Evolutionary conservation across 129 eudicot species (phyloP).

Genomic region (Flaveria linearis): DNA sequence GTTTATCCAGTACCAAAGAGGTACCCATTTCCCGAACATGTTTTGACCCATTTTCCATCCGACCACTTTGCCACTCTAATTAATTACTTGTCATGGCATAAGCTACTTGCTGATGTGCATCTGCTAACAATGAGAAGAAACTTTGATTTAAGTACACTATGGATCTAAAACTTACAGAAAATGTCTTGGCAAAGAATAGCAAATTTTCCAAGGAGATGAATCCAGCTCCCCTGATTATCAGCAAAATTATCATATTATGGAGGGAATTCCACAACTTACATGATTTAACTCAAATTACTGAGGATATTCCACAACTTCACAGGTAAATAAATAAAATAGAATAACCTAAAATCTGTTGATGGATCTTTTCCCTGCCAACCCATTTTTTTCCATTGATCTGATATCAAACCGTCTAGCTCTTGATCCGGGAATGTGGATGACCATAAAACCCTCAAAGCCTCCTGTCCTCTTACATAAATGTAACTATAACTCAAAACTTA

Average conservation of each 20-base stretch:
- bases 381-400: slow-evolving; percentile 96
- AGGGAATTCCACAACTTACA: not conserved
- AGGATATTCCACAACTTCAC: not conserved
- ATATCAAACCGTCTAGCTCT: slow-evolving; percentile 62
- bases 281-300: not conserved
- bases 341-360: slow-evolving; percentile 91
- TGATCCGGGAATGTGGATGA: slow-evolving; percentile 72
- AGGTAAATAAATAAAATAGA: slow-evolving; percentile 50
- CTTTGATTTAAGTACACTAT: slow-evolving; percentile 22
- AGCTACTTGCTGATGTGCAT: not conserved
- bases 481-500: slow-evolving; percentile 21
- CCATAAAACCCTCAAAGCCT: slow-evolving; percentile 94
- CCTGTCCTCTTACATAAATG: slow-evolving; percentile 47
- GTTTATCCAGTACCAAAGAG: not conserved
- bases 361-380: slow-evolving; percentile 99
- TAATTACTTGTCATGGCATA: not conserved
- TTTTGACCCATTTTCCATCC: not conserved
- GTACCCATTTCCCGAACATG: not conserved
- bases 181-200: slow-evolving; percentile 81
- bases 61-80: not conserved
- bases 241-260: slow-evolving; percentile 17
- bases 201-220: slow-evolving; percentile 90
- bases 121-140: not conserved
- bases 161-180: slow-evolving; percentile 58
- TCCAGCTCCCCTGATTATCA: slow-evolving; percentile 81